A percentile compares a stretch with the other conserved stretches of the same genome.
phyloP scores from a whole-genome alignment of 1,139 yeast genomes.

The Pichiaceae sp. region DNA sequence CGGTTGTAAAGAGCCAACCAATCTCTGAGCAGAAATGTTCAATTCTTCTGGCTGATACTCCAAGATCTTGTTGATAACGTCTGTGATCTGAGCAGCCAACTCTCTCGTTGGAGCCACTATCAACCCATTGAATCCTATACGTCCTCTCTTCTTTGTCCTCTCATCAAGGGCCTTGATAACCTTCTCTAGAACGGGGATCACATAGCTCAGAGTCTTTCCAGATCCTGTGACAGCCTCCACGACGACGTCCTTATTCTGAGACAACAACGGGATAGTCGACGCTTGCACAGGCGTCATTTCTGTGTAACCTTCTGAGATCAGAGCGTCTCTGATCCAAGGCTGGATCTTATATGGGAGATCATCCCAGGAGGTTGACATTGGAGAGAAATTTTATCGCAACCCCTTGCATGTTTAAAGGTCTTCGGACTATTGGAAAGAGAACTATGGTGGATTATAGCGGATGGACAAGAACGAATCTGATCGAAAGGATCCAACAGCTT shows the following conservation, averaged over 20 bases:
- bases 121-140: constrained; percentile 43
- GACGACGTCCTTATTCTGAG: constrained; percentile 90
- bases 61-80: constrained; percentile 54
- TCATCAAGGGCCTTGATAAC: constrained; percentile 46
- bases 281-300: constrained; percentile 98
- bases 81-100: constrained; percentile 72
- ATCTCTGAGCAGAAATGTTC: constrained; percentile 52
- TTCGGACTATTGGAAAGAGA: constrained; percentile 3
- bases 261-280: constrained; percentile 78
- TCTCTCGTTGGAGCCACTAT: constrained; percentile 89
- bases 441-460: constrained; percentile 12
- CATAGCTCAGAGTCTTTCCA: constrained; percentile 87
- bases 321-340: constrained; percentile 51
- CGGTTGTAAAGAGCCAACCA: constrained; percentile 71
- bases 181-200: constrained; percentile 72
- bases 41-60: constrained; percentile 44
- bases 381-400: not conserved
- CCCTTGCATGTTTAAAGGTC: not conserved
- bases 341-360: constrained; percentile 21
- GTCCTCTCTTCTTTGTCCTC: not conserved
- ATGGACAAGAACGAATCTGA: constrained; percentile 34
- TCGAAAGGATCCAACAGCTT: constrained; percentile 28
- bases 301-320: constrained; percentile 63
- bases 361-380: constrained; percentile 17
- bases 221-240: constrained; percentile 97